A percentile compares a stretch with the other conserved stretches of the same genome.
phyloP scores from a whole-genome alignment of 164 flowering plant genomes.

The Piper betle region DNA sequence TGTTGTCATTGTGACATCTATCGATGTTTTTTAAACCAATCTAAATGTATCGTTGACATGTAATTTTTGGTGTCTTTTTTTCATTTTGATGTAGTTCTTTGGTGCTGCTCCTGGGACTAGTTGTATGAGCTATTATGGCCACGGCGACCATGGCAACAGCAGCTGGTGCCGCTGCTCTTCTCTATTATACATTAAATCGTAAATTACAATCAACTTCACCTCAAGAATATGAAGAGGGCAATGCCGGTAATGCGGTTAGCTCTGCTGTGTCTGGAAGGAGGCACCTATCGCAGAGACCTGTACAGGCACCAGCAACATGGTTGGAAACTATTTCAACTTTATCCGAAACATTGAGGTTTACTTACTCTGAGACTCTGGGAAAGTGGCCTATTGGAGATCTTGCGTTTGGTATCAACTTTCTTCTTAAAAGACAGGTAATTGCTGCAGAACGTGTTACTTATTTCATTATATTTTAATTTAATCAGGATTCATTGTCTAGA shows the following conservation, averaged over 20 bases:
- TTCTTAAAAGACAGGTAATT: conserved; percentile 83
- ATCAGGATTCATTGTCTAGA: neutral
- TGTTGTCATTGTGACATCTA: no score
- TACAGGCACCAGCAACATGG: conserved; percentile 94
- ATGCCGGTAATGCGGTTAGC: conserved; percentile 11
- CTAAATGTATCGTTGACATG: no score
- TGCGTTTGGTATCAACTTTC: conserved; percentile 92
- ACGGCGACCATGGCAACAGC: conserved; percentile 98
- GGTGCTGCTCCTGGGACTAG: conserved; percentile 3
- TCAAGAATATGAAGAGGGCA: conserved; percentile 33
- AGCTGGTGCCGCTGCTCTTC: conserved; percentile 97
- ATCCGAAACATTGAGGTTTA: conserved; percentile 88
- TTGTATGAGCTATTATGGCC: conserved; percentile 46
- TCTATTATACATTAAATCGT: conserved; percentile 71
- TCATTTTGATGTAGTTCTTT: neutral
- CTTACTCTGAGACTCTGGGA: conserved; percentile 93
- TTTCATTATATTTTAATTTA: no score
- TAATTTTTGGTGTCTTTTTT: neutral
- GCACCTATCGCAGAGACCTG: conserved; percentile 48
- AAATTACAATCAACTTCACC: conserved; percentile 23
- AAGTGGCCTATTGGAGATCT: conserved; percentile 98
- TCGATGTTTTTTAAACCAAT: no score
- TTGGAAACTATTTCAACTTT: conserved; percentile 86
- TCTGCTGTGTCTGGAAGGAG: conserved; percentile 26
- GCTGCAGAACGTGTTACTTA: neutral